phyloP scores from a whole-genome alignment of 768 basidiomycete genomes.

The Lentinula lateritia region DNA sequence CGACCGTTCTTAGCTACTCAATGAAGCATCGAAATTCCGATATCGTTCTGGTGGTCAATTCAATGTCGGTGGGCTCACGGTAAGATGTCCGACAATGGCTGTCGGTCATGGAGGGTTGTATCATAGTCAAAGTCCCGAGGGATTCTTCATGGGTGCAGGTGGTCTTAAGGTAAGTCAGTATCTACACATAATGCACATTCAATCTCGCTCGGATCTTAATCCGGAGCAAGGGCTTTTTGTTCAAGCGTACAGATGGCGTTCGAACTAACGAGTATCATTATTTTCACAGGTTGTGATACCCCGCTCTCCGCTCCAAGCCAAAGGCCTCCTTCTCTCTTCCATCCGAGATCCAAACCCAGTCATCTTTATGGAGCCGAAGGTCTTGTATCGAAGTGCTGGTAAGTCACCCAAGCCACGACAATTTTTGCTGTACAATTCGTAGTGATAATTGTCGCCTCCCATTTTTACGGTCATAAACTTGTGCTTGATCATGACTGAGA shows the following conservation, averaged over 20 bases:
- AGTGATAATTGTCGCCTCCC: not conserved
- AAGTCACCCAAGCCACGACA: not conserved
- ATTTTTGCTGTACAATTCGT: too few species aligned
- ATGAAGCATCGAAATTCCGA: constrained; percentile 90
- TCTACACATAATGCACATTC: not conserved
- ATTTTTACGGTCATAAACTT: not conserved
- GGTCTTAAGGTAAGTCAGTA: constrained; percentile 71
- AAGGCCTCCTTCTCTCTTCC: constrained; percentile 79
- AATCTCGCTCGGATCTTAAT: not conserved
- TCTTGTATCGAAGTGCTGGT: constrained; percentile 89
- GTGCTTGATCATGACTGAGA: not conserved
- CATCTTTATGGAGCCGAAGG: constrained; percentile 93
- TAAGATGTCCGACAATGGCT: constrained; percentile 85
- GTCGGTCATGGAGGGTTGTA: constrained; percentile 93
- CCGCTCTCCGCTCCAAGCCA: constrained; percentile 92
- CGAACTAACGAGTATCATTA: not conserved
- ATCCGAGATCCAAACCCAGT: constrained; percentile 93
- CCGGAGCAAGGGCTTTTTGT: not conserved
- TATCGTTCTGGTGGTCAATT: constrained; percentile 85
- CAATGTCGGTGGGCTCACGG: constrained; percentile 77
- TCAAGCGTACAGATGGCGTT: too few species aligned
- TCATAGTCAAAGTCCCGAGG: constrained; percentile 94
- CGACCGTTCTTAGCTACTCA: constrained; percentile 47
- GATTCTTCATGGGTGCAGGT: constrained; percentile 87
- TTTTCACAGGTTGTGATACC: constrained; percentile 71